These are phyloP conservation scores for Corrigiola litoralis DNA, from an alignment of 179 eudicot genomes.

Conservation along the genomic window DNA sequence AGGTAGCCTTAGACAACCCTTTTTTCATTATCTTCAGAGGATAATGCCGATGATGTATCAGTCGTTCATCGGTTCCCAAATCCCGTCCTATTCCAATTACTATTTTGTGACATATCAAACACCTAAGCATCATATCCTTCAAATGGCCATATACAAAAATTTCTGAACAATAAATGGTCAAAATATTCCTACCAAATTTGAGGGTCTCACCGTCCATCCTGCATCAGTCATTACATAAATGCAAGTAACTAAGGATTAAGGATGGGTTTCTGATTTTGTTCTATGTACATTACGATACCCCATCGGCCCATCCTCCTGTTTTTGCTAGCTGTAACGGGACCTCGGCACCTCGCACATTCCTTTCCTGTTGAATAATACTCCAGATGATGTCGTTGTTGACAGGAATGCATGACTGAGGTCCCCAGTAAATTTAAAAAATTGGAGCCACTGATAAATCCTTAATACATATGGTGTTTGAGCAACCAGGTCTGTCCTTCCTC, in stretches of 20 bases:
- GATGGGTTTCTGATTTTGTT: neutral
- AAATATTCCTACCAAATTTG: neutral
- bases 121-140: neutral
- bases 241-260: too few relatives aligned
- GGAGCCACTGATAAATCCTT: neutral
- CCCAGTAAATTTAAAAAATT: constrained; percentile 9
- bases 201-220: constrained; percentile 2
- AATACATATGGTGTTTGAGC: constrained; percentile 20
- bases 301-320: constrained; percentile 8
- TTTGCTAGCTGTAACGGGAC: constrained; percentile 28
- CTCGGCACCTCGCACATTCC: neutral
- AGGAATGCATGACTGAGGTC: constrained; percentile 14
- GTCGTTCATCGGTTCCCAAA: neutral
- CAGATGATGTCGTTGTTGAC: constrained; percentile 10
- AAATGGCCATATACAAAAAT: neutral
- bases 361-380: constrained; percentile 11
- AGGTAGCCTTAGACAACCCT: constrained; percentile 1
- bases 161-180: neutral
- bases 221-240: too few relatives aligned
- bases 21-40: constrained; percentile 20
- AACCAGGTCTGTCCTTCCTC: constrained; percentile 18
- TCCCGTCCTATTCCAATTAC: constrained; percentile 4
- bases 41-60: constrained; percentile 14
- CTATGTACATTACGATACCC: neutral
- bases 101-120: neutral